Base-by-base conservation (phyloP, 202 grass and related monocot species). In the Musa balbisiana region DNA sequence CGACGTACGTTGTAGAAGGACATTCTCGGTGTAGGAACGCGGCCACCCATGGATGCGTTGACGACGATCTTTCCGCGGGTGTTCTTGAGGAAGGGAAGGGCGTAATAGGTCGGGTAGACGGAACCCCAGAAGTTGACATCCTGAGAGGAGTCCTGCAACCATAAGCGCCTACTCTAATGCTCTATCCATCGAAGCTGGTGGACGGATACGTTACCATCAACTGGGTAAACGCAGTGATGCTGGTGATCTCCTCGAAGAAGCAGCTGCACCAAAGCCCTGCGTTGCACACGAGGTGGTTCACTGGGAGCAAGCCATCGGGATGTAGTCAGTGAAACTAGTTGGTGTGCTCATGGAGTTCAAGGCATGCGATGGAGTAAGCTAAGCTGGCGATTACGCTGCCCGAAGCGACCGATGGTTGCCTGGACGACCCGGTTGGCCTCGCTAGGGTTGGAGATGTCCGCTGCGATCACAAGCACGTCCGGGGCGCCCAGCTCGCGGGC, bases 201-300 rank as follows among this genome's bases (percentile, higher is more conserved):
- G 8, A 33, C 6, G 10, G 15, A 15, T 12, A 33, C 5, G 11
- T 6, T 85, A 98, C 95, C 92, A 88, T 96, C 8, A 96, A 54
- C 78, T 76, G 56, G 14, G 83, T 92, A 52, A 96, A 96, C 16
- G 83, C 58, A 4, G 74, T 73, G 11, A 92, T 87, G 74, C 90
- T 85, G 16, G 84, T 79, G 1, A 96, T 75, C 67, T 92, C 92
- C 64, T 92, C 87, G 53, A 96, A 88, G 29, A 88, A 84, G 82
- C 89, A 92, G 66, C 69, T 87, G 52, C 81, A 82, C 87, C 85
- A 86, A 73, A 96, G 53, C 23, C 89, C 88, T 22, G 92, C 89
- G 23, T 96, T 92, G 73, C 79, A 85, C 65, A 96, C 92, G 26
- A 96, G 87, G 70, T 96, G 87, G 14, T 96, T 88, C 85, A 92